A percentile compares a stretch with the other conserved stretches of the same genome.
Conservation (phyloP, 2,329 filamentous ascomycete genomes). For the Bisporella sp. region DNA sequence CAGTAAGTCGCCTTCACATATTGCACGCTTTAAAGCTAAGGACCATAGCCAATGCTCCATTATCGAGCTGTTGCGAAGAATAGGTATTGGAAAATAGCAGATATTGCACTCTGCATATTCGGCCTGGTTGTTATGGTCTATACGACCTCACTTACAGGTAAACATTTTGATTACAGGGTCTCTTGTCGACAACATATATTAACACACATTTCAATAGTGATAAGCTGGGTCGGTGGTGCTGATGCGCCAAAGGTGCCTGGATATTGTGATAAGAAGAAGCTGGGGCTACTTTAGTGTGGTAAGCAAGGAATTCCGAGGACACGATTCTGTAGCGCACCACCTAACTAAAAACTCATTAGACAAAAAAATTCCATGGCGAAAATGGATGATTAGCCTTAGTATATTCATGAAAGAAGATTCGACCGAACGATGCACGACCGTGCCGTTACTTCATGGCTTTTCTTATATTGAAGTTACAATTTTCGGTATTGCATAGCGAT, state of each 20-base stretch:
- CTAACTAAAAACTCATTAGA: neutral
- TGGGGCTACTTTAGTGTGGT: neutral
- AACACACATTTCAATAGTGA: constrained; percentile 32
- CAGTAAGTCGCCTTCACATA: constrained; percentile 53
- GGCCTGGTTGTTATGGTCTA: constrained; percentile 86
- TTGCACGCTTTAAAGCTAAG: constrained; percentile 4
- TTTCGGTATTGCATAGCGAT: too few relatives aligned
- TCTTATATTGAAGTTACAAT: neutral
- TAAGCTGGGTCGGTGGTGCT: constrained; percentile 69
- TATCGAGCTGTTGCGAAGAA: constrained; percentile 71
- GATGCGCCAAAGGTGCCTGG: constrained; percentile 44
- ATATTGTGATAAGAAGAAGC: constrained; percentile 48
- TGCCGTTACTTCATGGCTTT: neutral
- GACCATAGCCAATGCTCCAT: constrained; percentile 74
- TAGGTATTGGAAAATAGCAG: constrained; percentile 59
- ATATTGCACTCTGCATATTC: constrained; percentile 73
- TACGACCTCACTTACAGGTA: constrained; percentile 71
- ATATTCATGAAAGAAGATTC: neutral
- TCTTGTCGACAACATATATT: too few relatives aligned
- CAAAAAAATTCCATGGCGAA: neutral
- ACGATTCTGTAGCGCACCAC: too few relatives aligned
- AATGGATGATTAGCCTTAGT: neutral
- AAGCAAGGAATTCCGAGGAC: too few relatives aligned
- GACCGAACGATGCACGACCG: neutral
- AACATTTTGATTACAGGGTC: too few relatives aligned